A percentile compares a stretch with the other conserved stretches of the same genome.
These are phyloP conservation scores for Bolboschoenoplectus hybrid DNA, from an alignment of 202 grass and related monocot species.

Conservation along the genomic window DNA sequence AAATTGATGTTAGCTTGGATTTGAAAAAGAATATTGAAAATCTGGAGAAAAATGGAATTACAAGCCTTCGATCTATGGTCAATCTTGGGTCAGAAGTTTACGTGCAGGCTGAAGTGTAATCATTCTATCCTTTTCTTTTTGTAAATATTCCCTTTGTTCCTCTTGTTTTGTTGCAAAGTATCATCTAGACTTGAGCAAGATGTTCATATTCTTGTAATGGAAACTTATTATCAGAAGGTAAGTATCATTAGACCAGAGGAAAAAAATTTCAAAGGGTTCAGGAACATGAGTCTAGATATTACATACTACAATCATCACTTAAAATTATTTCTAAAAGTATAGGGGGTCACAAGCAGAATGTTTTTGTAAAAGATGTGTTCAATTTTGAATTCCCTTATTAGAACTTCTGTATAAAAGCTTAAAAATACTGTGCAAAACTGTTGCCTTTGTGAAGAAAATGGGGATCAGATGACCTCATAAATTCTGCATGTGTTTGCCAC, in stretches of 20 bases:
- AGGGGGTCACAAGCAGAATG: neutral
- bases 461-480: neutral
- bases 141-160: neutral
- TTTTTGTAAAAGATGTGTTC: neutral
- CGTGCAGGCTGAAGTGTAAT: conserved; percentile 89
- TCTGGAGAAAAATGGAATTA: conserved; percentile 78
- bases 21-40: conserved; percentile 90
- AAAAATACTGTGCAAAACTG: neutral
- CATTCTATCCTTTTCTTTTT: conserved; percentile 14
- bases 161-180: conserved; percentile 6
- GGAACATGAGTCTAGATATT: neutral
- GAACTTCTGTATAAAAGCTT: neutral
- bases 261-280: neutral
- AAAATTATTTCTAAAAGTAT: neutral
- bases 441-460: neutral
- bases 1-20: conserved; percentile 58
- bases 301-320: neutral
- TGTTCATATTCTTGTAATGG: neutral
- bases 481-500: neutral
- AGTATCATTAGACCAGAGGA: neutral
- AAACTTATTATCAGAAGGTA: neutral
- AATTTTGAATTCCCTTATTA: too few relatives aligned
- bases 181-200: neutral
- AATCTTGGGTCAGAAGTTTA: conserved; percentile 96
- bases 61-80: conserved; percentile 76